A percentile compares a stretch with the other conserved stretches of the same genome.
Evolutionary conservation across 108 stramenopile species (phyloP).

Genomic region (Pinguiococcus pyrenoidosus): DNA sequence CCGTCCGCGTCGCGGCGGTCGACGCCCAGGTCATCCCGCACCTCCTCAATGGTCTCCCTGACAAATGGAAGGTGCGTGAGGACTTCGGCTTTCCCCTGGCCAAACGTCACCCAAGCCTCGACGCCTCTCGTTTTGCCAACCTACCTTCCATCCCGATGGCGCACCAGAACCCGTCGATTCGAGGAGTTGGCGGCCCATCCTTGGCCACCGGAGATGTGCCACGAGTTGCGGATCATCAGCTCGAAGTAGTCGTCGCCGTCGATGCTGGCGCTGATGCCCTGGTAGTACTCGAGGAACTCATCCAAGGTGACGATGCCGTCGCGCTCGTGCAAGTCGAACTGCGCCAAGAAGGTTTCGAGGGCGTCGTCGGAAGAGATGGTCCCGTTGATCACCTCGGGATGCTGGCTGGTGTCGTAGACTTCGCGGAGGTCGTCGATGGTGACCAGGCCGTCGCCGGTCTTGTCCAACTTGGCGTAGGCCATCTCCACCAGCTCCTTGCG

Average conservation of each 20-base stretch:
- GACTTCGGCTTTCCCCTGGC: too few species aligned
- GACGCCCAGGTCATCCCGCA: conserved; percentile 14
- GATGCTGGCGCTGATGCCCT: conserved; percentile 24
- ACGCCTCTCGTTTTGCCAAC: too few species aligned
- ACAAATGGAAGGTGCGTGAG: too few species aligned
- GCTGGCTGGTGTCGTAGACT: conserved; percentile 17
- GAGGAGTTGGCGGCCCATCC: conserved; percentile 18
- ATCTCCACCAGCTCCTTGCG: conserved; percentile 5
- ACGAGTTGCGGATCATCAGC: conserved; percentile 41
- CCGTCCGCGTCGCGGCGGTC: background rate
- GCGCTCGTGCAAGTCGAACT: too few species aligned
- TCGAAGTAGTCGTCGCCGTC: conserved; percentile 38
- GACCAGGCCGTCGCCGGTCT: conserved; percentile 23
- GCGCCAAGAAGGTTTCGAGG: conserved; percentile 10
- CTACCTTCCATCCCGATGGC: conserved; percentile 2
- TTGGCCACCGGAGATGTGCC: conserved; percentile 32
- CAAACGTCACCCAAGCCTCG: too few species aligned
- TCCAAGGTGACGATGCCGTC: conserved; percentile 27
- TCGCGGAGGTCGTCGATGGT: conserved; percentile 15
- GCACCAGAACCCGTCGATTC: conserved; percentile 9
- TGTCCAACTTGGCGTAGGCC: conserved; percentile 22
- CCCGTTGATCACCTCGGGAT: conserved; percentile 22
- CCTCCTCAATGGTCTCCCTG: conserved; percentile 19
- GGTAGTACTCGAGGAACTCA: conserved; percentile 37
- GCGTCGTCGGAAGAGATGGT: background rate